Evolutionary conservation across 345 rosid genomes (phyloP), one percentile per base, ranked within the genome.

Genomic region (Excoecaria agallocha): DNA sequence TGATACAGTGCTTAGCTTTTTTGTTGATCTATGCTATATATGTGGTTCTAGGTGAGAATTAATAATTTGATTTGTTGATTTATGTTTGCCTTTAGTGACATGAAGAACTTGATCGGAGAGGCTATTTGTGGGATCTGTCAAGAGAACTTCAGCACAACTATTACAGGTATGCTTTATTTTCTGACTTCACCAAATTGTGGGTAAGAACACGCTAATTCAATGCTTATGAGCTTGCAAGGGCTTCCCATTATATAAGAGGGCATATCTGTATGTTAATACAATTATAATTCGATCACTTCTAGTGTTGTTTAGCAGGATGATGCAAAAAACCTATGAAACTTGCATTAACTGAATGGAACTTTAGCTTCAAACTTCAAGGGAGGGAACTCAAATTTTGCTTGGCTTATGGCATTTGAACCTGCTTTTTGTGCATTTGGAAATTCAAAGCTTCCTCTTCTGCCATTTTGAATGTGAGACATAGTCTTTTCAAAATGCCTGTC

Each of bases 91-190:
- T 78, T n/a, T 88, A 96, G 99, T 72, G 96, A 91, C 74, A 91
- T 93, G 97, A 96, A 96, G 86, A 82, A 83, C 76, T 76, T 93
- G 81, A 85, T 90, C 46, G 99, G 97, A 41, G 89, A 79, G 52
- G 99, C 99, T 67, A 30, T 78, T 1, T 93, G 99, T 54, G 72
- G 89, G 73, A 96, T 96, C 62, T 93, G 99, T 78, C 91, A 88
- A 39, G 99, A 96, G 84, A 87, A 83, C 67, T 96, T 90, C 76
- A 91, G 93, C 86, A 93, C 93, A 37, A 75, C 93, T 35, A 82
- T 93, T 80, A 91, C 97, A 80, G 98, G 99, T 95, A 66, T 69
- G 65, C 57, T 72, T 17, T 3, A 0, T 37, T 35, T 25, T n/a
- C 50, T 74, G 49, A 62, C 19, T 25, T 67, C 22, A 2, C 24